Conservation (phyloP, 2,329 filamentous ascomycete genomes). For the Metarhizium guizhouense region DNA sequence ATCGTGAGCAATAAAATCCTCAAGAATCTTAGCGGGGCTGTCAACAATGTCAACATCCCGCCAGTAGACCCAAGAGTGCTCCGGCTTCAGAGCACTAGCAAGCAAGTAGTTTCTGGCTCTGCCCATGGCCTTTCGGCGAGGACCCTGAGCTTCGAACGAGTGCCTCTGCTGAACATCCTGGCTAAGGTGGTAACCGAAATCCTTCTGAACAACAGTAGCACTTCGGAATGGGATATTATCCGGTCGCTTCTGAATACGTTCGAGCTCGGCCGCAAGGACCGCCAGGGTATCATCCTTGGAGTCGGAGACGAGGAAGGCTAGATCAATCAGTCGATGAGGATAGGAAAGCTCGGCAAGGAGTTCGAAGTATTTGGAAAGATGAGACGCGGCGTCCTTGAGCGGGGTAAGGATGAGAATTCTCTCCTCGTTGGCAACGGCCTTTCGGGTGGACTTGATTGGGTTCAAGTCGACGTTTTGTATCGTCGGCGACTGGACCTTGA, state of each 20-base stretch:
- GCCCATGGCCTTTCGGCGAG: conserved; percentile 83
- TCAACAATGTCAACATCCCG: conserved; percentile 94
- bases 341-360: conserved; percentile 84
- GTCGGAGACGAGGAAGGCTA: conserved; percentile 91
- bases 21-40: conserved; percentile 75
- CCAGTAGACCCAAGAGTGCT: conserved; percentile 99
- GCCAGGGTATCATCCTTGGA: conserved; percentile 85
- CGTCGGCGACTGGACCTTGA: conserved; percentile 72
- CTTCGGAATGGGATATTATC: conserved; percentile 81
- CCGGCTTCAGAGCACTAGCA: conserved; percentile 72
- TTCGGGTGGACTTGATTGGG: conserved; percentile 67
- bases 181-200: conserved; percentile 69
- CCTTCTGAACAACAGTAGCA: conserved; percentile 79
- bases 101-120: conserved; percentile 88
- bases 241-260: conserved; percentile 74
- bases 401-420: conserved; percentile 87
- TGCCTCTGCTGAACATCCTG: conserved; percentile 80
- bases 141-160: conserved; percentile 77
- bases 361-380: conserved; percentile 86
- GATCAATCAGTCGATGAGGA: conserved; percentile 88
- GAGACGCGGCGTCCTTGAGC: conserved; percentile 76
- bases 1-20: conserved; percentile 93
- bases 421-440: conserved; percentile 74
- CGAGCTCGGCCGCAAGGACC: conserved; percentile 74
- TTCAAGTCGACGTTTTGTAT: conserved; percentile 83